phyloP scores from a whole-genome alignment of 768 basidiomycete genomes.

The Boletus tylopilopsis region DNA sequence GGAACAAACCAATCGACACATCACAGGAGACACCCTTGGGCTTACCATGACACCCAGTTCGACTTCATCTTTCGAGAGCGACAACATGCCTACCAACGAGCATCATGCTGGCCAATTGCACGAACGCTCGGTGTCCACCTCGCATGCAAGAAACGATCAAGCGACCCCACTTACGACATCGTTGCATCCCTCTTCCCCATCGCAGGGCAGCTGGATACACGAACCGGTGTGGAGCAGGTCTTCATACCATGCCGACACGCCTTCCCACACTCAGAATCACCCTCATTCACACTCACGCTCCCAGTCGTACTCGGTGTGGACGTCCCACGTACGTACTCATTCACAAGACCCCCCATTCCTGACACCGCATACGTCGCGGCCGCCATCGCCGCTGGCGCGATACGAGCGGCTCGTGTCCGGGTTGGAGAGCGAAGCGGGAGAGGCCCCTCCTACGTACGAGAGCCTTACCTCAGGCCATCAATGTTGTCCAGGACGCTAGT shows the following conservation, averaged over 20 bases:
- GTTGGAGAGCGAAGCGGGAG: conserved; percentile 79
- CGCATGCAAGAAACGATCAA: not conserved
- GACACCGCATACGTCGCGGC: conserved; percentile 11
- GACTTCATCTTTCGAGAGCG: conserved; percentile 30
- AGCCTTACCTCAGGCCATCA: conserved; percentile 13
- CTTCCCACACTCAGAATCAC: not conserved
- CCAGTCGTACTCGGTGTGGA: not conserved
- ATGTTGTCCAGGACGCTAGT: too few relatives aligned
- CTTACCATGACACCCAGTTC: conserved; percentile 27
- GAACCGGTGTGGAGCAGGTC: not conserved
- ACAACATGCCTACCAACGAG: not conserved
- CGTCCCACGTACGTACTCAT: not conserved
- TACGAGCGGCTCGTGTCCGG: conserved; percentile 86
- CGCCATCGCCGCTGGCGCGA: conserved; percentile 34
- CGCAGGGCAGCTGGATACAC: not conserved
- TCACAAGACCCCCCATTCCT: not conserved
- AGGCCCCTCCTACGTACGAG: conserved; percentile 66
- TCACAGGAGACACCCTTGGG: conserved; percentile 19
- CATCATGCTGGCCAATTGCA: not conserved
- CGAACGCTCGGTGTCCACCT: conserved; percentile 1
- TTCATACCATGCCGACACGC: not conserved
- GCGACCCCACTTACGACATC: not conserved
- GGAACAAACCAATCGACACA: not conserved
- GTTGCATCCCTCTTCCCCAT: not conserved
- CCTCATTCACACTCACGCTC: not conserved